phyloP scores from a whole-genome alignment of 2,329 filamentous ascomycete genomes.

The Uncinocarpus reesii region DNA sequence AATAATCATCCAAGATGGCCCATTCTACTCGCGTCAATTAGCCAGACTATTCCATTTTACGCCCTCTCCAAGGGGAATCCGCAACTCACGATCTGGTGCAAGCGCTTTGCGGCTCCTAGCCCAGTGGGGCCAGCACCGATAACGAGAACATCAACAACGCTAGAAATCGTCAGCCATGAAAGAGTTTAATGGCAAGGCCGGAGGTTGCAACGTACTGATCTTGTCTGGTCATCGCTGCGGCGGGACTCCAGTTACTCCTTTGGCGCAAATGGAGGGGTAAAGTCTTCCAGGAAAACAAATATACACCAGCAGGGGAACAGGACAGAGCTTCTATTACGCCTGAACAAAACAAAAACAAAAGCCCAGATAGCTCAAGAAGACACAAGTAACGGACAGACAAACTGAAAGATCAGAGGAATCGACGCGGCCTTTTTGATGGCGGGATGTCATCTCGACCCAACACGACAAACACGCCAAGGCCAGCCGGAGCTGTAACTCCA shows the following conservation, averaged over 20 bases:
- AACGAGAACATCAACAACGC: slow-evolving; percentile 90
- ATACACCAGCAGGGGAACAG: not conserved
- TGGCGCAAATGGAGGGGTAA: too few species aligned
- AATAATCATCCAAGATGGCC: slow-evolving; percentile 90
- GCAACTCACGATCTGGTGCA: slow-evolving; percentile 77
- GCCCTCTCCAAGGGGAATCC: not conserved
- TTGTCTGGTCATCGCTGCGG: not conserved
- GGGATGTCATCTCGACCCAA: too few species aligned
- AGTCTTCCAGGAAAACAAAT: not conserved
- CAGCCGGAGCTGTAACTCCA: too few species aligned
- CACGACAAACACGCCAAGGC: not conserved
- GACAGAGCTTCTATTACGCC: not conserved
- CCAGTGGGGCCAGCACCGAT: slow-evolving; percentile 97
- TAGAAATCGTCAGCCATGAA: slow-evolving; percentile 31
- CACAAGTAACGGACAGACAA: not conserved
- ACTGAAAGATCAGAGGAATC: not conserved
- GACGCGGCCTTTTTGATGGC: not conserved
- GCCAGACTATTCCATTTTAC: too few species aligned
- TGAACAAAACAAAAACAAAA: not conserved
- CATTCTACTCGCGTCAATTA: slow-evolving; percentile 50
- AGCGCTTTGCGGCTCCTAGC: slow-evolving; percentile 92
- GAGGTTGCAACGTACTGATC: slow-evolving; percentile 2
- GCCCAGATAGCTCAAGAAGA: not conserved
- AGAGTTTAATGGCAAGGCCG: not conserved
- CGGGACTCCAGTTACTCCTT: too few species aligned